phyloP scores from a whole-genome alignment of 148 eudicot genomes.

The Rhododendron williamsianum region DNA sequence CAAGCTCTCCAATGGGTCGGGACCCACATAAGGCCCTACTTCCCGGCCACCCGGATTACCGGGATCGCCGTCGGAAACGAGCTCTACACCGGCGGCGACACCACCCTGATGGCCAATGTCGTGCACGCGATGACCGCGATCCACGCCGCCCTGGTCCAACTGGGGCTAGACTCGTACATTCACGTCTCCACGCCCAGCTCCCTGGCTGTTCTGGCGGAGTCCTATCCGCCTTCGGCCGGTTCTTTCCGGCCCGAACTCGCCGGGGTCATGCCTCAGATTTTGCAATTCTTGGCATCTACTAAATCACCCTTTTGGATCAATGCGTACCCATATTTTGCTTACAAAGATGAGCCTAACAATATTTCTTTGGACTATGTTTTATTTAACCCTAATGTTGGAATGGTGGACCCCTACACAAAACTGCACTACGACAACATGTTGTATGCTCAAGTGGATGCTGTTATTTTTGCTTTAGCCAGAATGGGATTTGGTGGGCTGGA shows the following conservation, averaged over 20 bases:
- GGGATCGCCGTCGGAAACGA: conserved; percentile 81
- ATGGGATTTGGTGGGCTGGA: conserved; percentile 17
- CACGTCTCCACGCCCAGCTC: conserved; percentile 63
- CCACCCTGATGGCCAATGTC: conserved; percentile 29
- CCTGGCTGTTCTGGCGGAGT: conserved; percentile 43
- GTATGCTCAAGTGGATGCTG: conserved; percentile 22
- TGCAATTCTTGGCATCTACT: conserved; percentile 36
- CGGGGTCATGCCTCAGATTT: conserved; percentile 41
- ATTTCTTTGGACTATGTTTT: conserved; percentile 18
- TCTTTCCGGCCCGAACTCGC: conserved; percentile 39
- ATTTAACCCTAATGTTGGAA: conserved; percentile 16
- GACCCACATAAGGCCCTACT: conserved; percentile 48
- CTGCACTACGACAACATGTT: conserved; percentile 23
- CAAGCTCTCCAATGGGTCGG: conserved; percentile 64
- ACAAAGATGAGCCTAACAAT: conserved; percentile 10
- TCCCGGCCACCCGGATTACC: conserved; percentile 69
- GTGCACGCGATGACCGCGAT: conserved; percentile 70
- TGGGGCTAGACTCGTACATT: conserved; percentile 39
- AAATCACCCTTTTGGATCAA: conserved; percentile 23
- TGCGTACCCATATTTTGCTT: conserved; percentile 24
- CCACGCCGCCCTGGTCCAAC: conserved; percentile 37
- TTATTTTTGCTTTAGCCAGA: conserved; percentile 11
- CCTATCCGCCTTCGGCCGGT: conserved; percentile 79
- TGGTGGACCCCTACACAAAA: conserved; percentile 16
- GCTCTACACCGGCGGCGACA: conserved; percentile 56